phyloP scores from a whole-genome alignment of 2,329 filamentous ascomycete genomes.

The Ascochyta viciae-villosae region DNA sequence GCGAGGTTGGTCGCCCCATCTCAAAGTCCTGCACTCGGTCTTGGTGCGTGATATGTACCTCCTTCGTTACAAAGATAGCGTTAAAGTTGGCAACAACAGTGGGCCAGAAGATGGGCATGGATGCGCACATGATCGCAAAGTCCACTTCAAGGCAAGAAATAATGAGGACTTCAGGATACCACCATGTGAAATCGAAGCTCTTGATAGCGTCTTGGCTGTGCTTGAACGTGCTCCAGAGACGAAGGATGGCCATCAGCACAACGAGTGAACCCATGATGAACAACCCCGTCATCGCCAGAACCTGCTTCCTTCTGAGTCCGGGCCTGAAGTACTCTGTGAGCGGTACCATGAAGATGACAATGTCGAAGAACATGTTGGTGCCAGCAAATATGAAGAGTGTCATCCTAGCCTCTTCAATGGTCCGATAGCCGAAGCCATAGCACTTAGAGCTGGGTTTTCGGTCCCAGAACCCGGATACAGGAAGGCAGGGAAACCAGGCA shows the following conservation, averaged over 20 bases:
- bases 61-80: conserved; percentile 45
- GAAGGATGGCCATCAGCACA: conserved; percentile 38
- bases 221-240: conserved; percentile 37
- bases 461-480: conserved; percentile 34
- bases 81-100: conserved; percentile 34
- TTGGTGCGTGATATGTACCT: conserved; percentile 40
- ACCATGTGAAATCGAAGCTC: conserved; percentile 43
- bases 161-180: conserved; percentile 39
- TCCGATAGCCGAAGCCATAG: conserved; percentile 25
- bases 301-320: conserved; percentile 25
- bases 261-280: conserved; percentile 38
- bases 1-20: conserved; percentile 23
- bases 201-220: conserved; percentile 17
- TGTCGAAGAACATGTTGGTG: conserved; percentile 38
- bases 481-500: conserved; percentile 41
- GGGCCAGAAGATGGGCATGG: conserved; percentile 50
- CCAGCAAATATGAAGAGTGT: conserved; percentile 27
- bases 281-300: conserved; percentile 30
- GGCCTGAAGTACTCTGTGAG: conserved; percentile 28
- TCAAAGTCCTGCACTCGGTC: conserved; percentile 30
- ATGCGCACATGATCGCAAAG: conserved; percentile 47
- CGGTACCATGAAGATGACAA: conserved; percentile 32
- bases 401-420: conserved; percentile 11
- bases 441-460: conserved; percentile 22
- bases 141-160: conserved; percentile 44